Percentiles rank a stretch among this genome's conserved stretches.
phyloP scores from a whole-genome alignment of 257 asterid species.

The Ajuga chamaepitys region DNA sequence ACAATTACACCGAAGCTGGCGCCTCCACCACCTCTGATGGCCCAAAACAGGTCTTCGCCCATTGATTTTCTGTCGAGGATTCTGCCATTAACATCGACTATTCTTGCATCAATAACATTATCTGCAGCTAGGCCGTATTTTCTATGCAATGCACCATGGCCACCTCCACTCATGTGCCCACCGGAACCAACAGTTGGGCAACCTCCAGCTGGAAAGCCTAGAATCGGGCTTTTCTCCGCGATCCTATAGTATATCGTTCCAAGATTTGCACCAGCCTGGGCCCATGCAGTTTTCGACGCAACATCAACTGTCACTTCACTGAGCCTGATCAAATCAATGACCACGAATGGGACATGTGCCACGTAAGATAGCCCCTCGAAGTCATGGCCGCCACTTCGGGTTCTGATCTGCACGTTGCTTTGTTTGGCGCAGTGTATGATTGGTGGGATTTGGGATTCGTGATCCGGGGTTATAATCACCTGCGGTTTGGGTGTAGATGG shows the following conservation, averaged over 20 bases:
- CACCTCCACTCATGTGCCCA: constrained; percentile 17
- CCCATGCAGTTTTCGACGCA: constrained; percentile 9
- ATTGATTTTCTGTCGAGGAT: too few species aligned
- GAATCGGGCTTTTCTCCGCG: neutral
- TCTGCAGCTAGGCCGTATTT: neutral
- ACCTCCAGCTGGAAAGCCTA: neutral
- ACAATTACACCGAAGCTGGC: constrained; percentile 13
- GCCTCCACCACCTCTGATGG: constrained; percentile 5
- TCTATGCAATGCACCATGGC: neutral
- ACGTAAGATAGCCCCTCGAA: constrained; percentile 10
- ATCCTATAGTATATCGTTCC: constrained; percentile 5
- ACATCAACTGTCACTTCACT: neutral
- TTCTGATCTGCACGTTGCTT: constrained; percentile 6
- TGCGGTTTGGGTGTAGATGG: neutral
- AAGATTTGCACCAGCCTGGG: constrained; percentile 4
- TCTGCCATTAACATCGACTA: too few species aligned
- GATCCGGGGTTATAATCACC: neutral
- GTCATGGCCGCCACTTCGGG: constrained; percentile 20
- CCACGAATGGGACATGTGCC: constrained; percentile 9
- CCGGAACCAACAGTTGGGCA: constrained; percentile 20
- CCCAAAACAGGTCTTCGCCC: too few species aligned
- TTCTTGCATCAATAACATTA: too few species aligned
- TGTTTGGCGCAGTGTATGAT: constrained; percentile 5
- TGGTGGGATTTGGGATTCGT: constrained; percentile 9
- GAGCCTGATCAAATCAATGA: constrained; percentile 9